Base-by-base conservation (phyloP, 495 filamentous ascomycete species). In the Pyrenula aspistea region DNA sequence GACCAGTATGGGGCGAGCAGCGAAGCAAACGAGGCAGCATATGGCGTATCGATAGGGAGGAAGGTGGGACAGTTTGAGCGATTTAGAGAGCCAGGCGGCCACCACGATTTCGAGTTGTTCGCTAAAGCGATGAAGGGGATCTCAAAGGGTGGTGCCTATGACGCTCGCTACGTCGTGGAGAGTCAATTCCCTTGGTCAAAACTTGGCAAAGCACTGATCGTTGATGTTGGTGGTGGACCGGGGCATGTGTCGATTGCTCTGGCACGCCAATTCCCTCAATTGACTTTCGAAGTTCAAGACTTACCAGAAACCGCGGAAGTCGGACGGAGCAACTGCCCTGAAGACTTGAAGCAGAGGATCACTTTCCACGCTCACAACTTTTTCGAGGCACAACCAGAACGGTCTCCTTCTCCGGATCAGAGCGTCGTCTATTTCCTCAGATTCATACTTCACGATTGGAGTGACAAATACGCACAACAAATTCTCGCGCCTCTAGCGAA, bases 101-200 rank as follows among this genome's bases (percentile, higher is more conserved):
- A 42, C 15, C 31, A 42, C 8, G 8, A 42, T 42, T 42, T 42
- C 15, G 31, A 4, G 31, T 42, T 42, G 31, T 42, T 42, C 31
- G 60, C 56, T 22, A 54, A 24, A 71, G 74, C 53, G 71, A 79
- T 60, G 62, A 68, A 56, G 73, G 77, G 19, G 73, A 70, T 53
- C 62, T 72, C 63, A 56, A 70, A 49, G 71, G 75, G 64, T 69
- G 75, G 57, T 74, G 77, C 74, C 8, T 80, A 80, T 57, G 74
- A 80, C 57, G 24, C 73, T 2, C 60, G 61, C 22, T 69, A 78
- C 36, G 59, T 82, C 10, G 54, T 78, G 1, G 59, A 75, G 42
- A 68, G 66, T 19, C 8, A 15, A 42, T 79, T 74, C 61, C 73
- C 76, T 59, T 73, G 77, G 49, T 62, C 24, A 11, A 55, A 61